These are phyloP conservation scores for Ophiostoma sp. DNA, from an alignment of 2,329 filamentous ascomycete genomes.

Conservation along the genomic window DNA sequence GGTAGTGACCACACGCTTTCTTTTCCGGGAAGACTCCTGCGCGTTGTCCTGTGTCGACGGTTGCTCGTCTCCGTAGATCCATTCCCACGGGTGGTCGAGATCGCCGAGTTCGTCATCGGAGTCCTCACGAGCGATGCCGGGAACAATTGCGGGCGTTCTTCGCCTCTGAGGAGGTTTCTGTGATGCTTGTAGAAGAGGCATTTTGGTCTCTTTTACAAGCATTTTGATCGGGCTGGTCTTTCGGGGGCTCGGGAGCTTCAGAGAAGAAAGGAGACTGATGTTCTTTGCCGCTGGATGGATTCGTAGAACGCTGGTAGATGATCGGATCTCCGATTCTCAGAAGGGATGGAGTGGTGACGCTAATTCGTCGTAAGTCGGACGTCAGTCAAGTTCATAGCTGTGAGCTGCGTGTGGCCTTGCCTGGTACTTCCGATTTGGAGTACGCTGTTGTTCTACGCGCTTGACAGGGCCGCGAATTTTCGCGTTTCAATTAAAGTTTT, in stretches of 20 bases:
- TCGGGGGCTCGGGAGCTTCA: neutral
- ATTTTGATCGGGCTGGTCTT: slow-evolving; percentile 14
- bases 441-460: neutral
- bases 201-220: slow-evolving; percentile 27
- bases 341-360: neutral
- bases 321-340: neutral
- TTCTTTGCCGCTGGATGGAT: neutral
- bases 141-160: slow-evolving; percentile 32
- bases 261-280: neutral
- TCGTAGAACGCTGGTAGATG: neutral
- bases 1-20: slow-evolving; percentile 38
- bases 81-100: slow-evolving; percentile 75
- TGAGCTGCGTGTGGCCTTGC: neutral
- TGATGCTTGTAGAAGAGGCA: slow-evolving; percentile 27
- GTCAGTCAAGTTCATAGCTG: neutral
- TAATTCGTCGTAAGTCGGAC: neutral
- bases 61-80: slow-evolving; percentile 62
- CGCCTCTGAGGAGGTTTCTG: slow-evolving; percentile 14
- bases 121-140: slow-evolving; percentile 70
- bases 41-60: slow-evolving; percentile 21
- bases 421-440: neutral
- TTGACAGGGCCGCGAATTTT: slow-evolving; percentile 7
- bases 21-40: slow-evolving; percentile 35
- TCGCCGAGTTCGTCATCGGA: slow-evolving; percentile 83
- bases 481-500: slow-evolving; percentile 20